Conservation (phyloP, 192 early-diverging fungal species). For the Backusella tuberculispora region DNA sequence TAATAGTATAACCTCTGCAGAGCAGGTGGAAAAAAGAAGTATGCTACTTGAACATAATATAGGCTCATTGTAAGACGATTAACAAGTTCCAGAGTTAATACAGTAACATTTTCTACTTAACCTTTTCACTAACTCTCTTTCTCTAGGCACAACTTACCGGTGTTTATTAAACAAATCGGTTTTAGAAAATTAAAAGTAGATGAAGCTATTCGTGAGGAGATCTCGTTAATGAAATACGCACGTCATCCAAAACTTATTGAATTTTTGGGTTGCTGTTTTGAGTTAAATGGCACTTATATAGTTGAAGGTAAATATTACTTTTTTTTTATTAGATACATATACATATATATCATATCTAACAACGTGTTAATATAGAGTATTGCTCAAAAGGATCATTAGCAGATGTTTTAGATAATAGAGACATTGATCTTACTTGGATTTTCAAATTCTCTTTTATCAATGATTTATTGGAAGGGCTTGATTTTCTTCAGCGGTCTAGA, state of each 20-base stretch:
- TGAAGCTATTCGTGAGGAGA: slow-evolving; percentile 17
- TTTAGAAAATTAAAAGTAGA: slow-evolving; percentile 18
- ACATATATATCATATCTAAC: background rate
- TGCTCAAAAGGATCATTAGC: slow-evolving; percentile 46
- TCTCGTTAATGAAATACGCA: slow-evolving; percentile 27
- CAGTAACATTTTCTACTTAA: background rate
- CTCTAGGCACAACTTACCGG: slow-evolving; percentile 27
- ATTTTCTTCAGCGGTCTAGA: slow-evolving; percentile 50
- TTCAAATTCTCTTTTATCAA: slow-evolving; percentile 52
- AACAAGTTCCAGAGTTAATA: too few species aligned
- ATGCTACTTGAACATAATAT: background rate
- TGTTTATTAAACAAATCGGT: slow-evolving; percentile 35
- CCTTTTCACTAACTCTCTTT: slow-evolving; percentile 6
- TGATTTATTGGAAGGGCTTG: slow-evolving; percentile 48
- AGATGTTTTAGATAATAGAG: slow-evolving; percentile 43
- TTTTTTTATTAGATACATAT: background rate
- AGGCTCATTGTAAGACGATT: background rate
- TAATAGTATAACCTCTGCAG: background rate
- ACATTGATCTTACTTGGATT: slow-evolving; percentile 49
- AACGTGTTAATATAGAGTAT: slow-evolving; percentile 33
- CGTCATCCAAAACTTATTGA: slow-evolving; percentile 49
- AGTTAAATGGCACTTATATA: slow-evolving; percentile 41
- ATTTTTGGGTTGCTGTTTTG: slow-evolving; percentile 44
- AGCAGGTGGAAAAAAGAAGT: background rate
- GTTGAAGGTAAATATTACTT: slow-evolving; percentile 40